A percentile compares a stretch with the other conserved stretches of the same genome.
Evolutionary conservation across 192 early-diverging fungal genomes (phyloP).

Genomic region (Ramicandelaber brevisporus): DNA sequence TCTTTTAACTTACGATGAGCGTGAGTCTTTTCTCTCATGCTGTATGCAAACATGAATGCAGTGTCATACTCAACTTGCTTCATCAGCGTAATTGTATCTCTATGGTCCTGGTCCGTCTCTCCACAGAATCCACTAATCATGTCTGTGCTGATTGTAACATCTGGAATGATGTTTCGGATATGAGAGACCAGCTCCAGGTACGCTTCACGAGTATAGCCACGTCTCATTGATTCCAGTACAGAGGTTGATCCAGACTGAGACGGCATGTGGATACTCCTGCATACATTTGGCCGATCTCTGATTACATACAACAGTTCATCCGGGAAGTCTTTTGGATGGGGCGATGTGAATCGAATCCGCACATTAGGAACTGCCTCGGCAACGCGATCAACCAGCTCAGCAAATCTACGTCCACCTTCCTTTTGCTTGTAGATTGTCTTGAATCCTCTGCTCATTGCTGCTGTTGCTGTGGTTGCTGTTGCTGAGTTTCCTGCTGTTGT

Average conservation of each 20-base stretch:
- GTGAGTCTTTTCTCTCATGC: conserved; percentile 47
- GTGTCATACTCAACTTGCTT: conserved; percentile 35
- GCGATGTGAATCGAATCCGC: conserved; percentile 52
- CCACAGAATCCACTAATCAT: conserved; percentile 57
- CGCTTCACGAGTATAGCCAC: conserved; percentile 45
- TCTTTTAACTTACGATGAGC: conserved; percentile 37
- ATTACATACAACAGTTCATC: conserved; percentile 40
- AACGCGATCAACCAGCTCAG: conserved; percentile 39
- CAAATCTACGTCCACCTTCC: conserved; percentile 45
- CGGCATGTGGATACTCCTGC: conserved; percentile 46
- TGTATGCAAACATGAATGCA: conserved; percentile 62
- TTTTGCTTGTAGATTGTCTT: conserved; percentile 51
- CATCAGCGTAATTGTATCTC: conserved; percentile 40
- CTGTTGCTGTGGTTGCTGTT: conserved; percentile 11
- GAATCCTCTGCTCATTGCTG: conserved; percentile 27
- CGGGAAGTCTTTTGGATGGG: conserved; percentile 61
- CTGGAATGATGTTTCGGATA: conserved; percentile 37
- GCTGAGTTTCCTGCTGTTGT: conserved; percentile 15
- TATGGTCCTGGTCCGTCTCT: conserved; percentile 44
- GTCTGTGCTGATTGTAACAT: conserved; percentile 46
- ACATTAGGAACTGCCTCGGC: conserved; percentile 42
- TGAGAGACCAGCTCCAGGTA: conserved; percentile 35
- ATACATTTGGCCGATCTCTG: conserved; percentile 36
- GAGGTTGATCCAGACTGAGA: conserved; percentile 40
- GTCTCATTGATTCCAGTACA: conserved; percentile 41